Evolutionary conservation across 2,329 filamentous ascomycete genomes (phyloP), one percentile per base, ranked within the genome.

Genomic region (Alternaria viburni): DNA sequence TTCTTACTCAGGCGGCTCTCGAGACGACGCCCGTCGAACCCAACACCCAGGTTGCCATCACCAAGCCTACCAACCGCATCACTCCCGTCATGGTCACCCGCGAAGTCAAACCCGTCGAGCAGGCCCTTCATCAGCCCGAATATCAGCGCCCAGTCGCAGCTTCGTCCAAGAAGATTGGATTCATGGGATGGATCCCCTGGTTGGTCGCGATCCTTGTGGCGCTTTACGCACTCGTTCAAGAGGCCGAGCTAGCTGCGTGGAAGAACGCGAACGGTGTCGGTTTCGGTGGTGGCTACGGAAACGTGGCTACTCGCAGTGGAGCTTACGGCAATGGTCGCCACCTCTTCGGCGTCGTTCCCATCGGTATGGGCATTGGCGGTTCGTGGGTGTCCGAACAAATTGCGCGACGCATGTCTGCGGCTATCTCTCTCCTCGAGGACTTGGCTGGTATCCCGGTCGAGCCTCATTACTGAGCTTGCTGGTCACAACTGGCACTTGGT

Each of bases 321-420:
- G 60, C 60, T 23, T 59, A 59, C 23, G 71, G 71, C 41, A 69
- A 71, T 30, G 69, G 68, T 1, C 68, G 69, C 50, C 50, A 71
- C 36, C 57, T 73, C 30, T 62, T 72, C n/a, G 67, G 66, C 30
- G 12, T 54, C 19, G 15, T 61, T 25, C 69, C 69, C 17, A 12
- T 73, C 25, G 71, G 62, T 36, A 68, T 70, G 66, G 57, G 68
- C 21, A 62, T 67, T 26, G 69, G 69, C 45, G 54, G 64, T 45
- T 65, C 57, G 12, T 57, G 58, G 54, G 59, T 58, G 21, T 52
- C 60, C 4, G 67, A 70, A 58, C 46, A 57, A 43, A 28, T 71
- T 55, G 60, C 64, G 17, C 57, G 61, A n/a, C 50, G 43, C 25
- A 57, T 61, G 36, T 62, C 66, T 26, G 46, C 43, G 11, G 64